A percentile compares a stretch with the other conserved stretches of the same genome.
Conservation (phyloP, 495 filamentous ascomycete species). For the Hyaloscypha hepaticicola region DNA sequence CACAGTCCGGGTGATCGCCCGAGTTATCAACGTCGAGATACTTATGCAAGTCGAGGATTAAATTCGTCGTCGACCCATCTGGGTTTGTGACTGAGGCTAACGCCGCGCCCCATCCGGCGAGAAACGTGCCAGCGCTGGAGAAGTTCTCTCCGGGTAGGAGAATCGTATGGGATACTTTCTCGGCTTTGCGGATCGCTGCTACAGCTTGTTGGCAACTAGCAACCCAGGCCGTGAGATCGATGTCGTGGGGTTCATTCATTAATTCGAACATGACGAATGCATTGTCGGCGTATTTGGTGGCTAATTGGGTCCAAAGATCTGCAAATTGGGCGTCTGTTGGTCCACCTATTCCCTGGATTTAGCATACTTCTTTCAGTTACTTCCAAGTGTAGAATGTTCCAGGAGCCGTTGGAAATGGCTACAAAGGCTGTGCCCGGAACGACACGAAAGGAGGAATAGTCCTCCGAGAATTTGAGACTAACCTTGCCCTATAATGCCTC, state of each 20-base stretch:
- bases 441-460: too few relatives aligned
- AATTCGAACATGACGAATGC: slow-evolving; percentile 55
- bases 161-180: slow-evolving; percentile 53
- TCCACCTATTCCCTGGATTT: too few relatives aligned
- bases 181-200: slow-evolving; percentile 56
- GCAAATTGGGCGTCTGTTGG: slow-evolving; percentile 55
- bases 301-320: slow-evolving; percentile 56
- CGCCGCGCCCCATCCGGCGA: slow-evolving; percentile 47
- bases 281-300: slow-evolving; percentile 50
- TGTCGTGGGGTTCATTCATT: slow-evolving; percentile 61
- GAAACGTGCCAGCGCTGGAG: slow-evolving; percentile 45
- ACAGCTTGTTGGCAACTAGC: slow-evolving; percentile 54
- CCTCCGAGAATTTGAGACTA: too few relatives aligned
- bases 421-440: too few relatives aligned
- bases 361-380: too few relatives aligned
- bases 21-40: slow-evolving; percentile 59
- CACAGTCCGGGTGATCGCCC: slow-evolving; percentile 52
- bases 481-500: slow-evolving; percentile 57
- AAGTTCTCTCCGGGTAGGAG: slow-evolving; percentile 45
- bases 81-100: slow-evolving; percentile 53
- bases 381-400: too few relatives aligned
- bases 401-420: too few relatives aligned
- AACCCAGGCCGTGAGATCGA: slow-evolving; percentile 43
- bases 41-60: slow-evolving; percentile 56
- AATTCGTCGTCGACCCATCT: slow-evolving; percentile 49